A percentile compares a stretch with the other conserved stretches of the same genome.
Evolutionary conservation across 495 filamentous ascomycete genomes (phyloP).

Genomic region (Lasiosphaeriaceae sp.): DNA sequence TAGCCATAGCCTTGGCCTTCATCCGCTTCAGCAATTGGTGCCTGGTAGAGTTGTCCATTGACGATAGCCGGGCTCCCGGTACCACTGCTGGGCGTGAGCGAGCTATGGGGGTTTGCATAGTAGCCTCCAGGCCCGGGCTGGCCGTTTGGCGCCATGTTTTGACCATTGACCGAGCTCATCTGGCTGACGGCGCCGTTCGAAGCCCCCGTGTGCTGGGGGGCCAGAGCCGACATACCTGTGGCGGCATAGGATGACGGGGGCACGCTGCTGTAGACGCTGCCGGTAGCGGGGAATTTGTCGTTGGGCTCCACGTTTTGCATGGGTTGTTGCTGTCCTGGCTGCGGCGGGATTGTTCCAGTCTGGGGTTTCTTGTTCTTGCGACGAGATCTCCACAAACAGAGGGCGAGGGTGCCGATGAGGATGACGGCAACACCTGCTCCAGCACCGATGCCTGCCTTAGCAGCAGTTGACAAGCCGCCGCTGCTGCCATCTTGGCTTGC

Average conservation of each 20-base stretch:
- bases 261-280: background rate
- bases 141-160: background rate
- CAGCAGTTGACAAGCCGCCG: constrained; percentile 19
- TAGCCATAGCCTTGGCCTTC: constrained; percentile 4
- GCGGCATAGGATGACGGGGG: background rate
- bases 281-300: background rate
- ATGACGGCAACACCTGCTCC: constrained; percentile 20
- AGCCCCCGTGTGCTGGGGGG: constrained; percentile 15
- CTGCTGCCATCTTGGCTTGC: background rate
- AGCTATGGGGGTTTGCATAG: background rate
- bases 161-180: constrained; percentile 10
- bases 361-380: constrained; percentile 22
- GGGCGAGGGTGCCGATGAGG: constrained; percentile 13
- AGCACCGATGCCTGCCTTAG: constrained; percentile 26
- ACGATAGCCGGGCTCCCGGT: background rate
- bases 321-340: background rate
- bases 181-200: constrained; percentile 16
- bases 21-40: constrained; percentile 14
- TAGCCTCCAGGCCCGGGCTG: too few relatives aligned
- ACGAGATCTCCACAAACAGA: constrained; percentile 15
- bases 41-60: constrained; percentile 3
- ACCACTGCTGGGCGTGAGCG: background rate
- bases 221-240: background rate
- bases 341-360: background rate
- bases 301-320: background rate